Percentiles rank a stretch among this genome's conserved stretches.
Conservation (phyloP, 768 basidiomycete species). For the Leccinum uliginosum region DNA sequence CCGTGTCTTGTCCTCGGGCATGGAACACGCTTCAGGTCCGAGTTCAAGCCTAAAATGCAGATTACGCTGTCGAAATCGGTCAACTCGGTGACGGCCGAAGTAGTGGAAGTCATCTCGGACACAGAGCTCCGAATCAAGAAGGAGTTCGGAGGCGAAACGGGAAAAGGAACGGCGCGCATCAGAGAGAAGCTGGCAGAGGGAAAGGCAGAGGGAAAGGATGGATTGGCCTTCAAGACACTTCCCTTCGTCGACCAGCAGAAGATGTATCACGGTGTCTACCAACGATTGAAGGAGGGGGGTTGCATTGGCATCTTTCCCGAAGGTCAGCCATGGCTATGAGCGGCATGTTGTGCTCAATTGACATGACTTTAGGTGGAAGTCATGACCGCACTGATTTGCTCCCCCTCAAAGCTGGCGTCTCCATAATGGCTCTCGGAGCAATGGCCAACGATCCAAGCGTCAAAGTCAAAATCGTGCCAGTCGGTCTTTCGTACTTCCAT, state of each 20-base stretch:
- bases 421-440: conserved; percentile 96
- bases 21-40: conserved; percentile 69
- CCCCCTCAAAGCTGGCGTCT: conserved; percentile 95
- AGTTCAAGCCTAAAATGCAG: conserved; percentile 77
- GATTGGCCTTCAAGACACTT: conserved; percentile 76
- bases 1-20: conserved; percentile 80
- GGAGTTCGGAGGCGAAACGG: conserved; percentile 80
- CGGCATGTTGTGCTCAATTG: neutral
- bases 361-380: conserved; percentile 71
- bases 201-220: conserved; percentile 46
- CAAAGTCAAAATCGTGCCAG: conserved; percentile 88
- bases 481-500: conserved; percentile 73
- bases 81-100: conserved; percentile 74
- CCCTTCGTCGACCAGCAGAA: conserved; percentile 91
- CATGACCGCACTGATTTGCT: conserved; percentile 96
- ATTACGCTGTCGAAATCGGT: conserved; percentile 81
- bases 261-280: conserved; percentile 93
- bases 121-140: conserved; percentile 79
- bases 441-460: conserved; percentile 88
- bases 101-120: conserved; percentile 85
- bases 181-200: conserved; percentile 63
- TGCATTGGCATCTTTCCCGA: conserved; percentile 98
- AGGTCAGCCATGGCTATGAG: conserved; percentile 48
- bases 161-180: conserved; percentile 63
- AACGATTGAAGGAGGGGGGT: conserved; percentile 78